These are phyloP conservation scores for Phylloporus rhodoxanthus DNA, from an alignment of 768 basidiomycete genomes.

Conservation along the genomic window DNA sequence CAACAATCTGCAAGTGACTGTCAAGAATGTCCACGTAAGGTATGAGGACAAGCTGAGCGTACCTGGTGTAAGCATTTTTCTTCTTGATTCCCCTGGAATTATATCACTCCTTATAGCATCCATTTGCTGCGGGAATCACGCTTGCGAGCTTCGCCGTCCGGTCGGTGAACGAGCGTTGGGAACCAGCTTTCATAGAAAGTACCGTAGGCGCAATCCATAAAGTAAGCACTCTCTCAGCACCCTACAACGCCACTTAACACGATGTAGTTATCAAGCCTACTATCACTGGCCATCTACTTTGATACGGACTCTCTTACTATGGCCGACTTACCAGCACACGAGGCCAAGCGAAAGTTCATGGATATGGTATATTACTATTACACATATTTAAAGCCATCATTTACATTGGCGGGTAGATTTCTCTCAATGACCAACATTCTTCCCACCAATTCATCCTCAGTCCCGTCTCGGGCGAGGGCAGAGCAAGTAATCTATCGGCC, in stretches of 20 bases:
- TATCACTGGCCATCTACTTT: slow-evolving; percentile 88
- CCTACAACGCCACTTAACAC: slow-evolving; percentile 3
- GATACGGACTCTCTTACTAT: slow-evolving; percentile 87
- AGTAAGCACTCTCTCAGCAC: slow-evolving; percentile 33
- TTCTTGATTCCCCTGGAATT: background rate
- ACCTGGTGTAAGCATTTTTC: slow-evolving; percentile 63
- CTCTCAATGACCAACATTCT: slow-evolving; percentile 38
- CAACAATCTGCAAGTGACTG: slow-evolving; percentile 93
- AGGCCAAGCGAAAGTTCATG: slow-evolving; percentile 68
- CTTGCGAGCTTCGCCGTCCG: slow-evolving; percentile 81
- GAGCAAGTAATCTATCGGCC: slow-evolving; percentile 41
- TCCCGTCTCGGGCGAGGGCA: slow-evolving; percentile 92
- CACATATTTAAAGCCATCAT: slow-evolving; percentile 1
- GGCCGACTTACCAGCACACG: slow-evolving; percentile 56
- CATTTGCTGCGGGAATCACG: slow-evolving; percentile 89
- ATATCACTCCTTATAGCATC: slow-evolving; percentile 53
- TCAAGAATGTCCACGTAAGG: slow-evolving; percentile 92
- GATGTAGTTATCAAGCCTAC: slow-evolving; percentile 70
- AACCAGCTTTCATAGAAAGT: slow-evolving; percentile 88
- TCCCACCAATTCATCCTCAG: slow-evolving; percentile 89
- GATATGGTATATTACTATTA: slow-evolving; percentile 47
- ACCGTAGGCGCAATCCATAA: slow-evolving; percentile 85
- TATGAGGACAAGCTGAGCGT: slow-evolving; percentile 95
- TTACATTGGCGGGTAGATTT: slow-evolving; percentile 37
- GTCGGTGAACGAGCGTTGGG: slow-evolving; percentile 86